Evolutionary conservation across 2,329 filamentous ascomycete species (phyloP).

Genomic region (Diaporthe australafricana): DNA sequence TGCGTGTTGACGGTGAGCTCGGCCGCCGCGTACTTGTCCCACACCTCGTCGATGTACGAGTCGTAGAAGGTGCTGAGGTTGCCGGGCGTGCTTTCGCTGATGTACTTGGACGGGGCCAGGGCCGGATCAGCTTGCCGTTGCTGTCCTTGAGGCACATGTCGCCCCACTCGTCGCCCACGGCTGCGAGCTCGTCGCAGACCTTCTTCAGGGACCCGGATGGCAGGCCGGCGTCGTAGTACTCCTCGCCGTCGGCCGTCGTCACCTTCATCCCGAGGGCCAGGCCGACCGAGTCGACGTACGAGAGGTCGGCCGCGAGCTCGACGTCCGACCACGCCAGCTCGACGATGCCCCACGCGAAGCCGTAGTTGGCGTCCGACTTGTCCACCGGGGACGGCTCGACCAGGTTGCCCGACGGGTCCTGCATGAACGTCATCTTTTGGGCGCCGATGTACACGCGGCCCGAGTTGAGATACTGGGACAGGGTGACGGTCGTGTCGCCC

Average conservation of each 20-base stretch:
- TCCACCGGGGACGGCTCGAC: constrained; percentile 78
- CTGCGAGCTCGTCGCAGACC: constrained; percentile 42
- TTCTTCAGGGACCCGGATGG: constrained; percentile 26
- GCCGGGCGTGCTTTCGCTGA: constrained; percentile 39
- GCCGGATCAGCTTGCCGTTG: constrained; percentile 55
- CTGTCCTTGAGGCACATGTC: constrained; percentile 55
- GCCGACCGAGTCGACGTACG: constrained; percentile 63
- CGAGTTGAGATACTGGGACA: constrained; percentile 47
- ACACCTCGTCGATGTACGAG: constrained; percentile 59
- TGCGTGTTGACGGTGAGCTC: constrained; percentile 56
- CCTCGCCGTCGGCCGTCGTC: constrained; percentile 37
- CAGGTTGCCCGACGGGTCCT: constrained; percentile 73
- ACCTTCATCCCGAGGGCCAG: constrained; percentile 63
- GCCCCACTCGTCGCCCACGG: constrained; percentile 57
- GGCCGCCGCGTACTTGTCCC: constrained; percentile 51
- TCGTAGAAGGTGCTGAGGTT: constrained; percentile 52
- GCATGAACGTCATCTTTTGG: constrained; percentile 65
- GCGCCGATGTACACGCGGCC: constrained; percentile 68
- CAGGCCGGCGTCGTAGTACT: constrained; percentile 14
- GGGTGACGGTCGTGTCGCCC: constrained; percentile 4
- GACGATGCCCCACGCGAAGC: constrained; percentile 61
- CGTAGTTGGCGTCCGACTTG: constrained; percentile 63
- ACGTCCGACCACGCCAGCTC: constrained; percentile 58
- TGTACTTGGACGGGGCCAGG: constrained; percentile 57
- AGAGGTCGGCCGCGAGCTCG: constrained; percentile 60